Evolutionary conservation across 495 filamentous ascomycete species (phyloP).

Genomic region (Tuber calosporum): DNA sequence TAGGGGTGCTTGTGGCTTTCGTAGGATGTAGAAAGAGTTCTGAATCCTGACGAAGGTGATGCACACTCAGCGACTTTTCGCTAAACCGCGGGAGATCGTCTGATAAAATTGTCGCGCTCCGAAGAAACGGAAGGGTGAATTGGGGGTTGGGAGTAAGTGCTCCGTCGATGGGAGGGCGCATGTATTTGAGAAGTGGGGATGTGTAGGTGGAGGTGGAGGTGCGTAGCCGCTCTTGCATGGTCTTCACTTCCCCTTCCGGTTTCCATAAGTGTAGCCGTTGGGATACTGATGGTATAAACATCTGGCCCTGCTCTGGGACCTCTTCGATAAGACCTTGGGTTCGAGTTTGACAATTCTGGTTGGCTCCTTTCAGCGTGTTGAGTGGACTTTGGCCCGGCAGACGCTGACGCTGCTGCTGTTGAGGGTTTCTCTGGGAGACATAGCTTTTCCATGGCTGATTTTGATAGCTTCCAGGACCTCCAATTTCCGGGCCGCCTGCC

Average conservation of each 20-base stretch:
- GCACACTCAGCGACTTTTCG: conserved; percentile 8
- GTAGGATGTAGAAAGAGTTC: conserved; percentile 29
- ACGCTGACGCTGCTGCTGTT: conserved; percentile 17
- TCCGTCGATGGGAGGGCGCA: conserved; percentile 29
- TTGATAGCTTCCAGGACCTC: neutral
- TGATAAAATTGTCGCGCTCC: conserved; percentile 4
- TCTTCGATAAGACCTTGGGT: conserved; percentile 16
- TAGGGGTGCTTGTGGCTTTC: neutral
- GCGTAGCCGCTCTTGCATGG: conserved; percentile 8
- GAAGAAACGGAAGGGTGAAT: conserved; percentile 8
- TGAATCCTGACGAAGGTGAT: conserved; percentile 29
- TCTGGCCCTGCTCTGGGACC: conserved; percentile 22
- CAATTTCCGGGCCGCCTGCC: conserved; percentile 14
- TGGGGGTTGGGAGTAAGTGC: conserved; percentile 10
- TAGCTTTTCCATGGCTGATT: neutral
- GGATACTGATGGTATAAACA: conserved; percentile 24
- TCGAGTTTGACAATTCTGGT: conserved; percentile 15
- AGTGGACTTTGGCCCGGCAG: conserved; percentile 14
- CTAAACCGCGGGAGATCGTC: neutral
- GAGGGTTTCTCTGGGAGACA: conserved; percentile 6
- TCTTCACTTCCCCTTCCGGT: neutral
- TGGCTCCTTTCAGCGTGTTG: conserved; percentile 3
- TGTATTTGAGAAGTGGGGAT: conserved; percentile 13
- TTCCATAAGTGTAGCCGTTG: conserved; percentile 18
- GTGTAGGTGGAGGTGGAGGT: conserved; percentile 35